A percentile compares a stretch with the other conserved stretches of the same genome.
Evolutionary conservation across 768 basidiomycete genomes (phyloP).

Genomic region (Boletus eberwhitei): DNA sequence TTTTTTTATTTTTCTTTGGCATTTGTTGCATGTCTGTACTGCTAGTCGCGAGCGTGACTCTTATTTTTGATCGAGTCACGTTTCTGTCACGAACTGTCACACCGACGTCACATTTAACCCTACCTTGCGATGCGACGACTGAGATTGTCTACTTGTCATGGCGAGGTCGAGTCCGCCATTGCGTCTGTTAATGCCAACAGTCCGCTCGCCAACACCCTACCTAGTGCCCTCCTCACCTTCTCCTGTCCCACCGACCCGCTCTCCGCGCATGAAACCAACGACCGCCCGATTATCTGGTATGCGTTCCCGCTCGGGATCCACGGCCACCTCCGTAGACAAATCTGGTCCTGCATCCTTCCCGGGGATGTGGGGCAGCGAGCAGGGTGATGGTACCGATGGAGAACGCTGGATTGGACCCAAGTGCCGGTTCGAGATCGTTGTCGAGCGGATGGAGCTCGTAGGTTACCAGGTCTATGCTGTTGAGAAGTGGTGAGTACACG

Average conservation of each 20-base stretch:
- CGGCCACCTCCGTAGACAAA: constrained; percentile 19
- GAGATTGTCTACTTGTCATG: constrained; percentile 10
- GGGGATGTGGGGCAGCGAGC: constrained; percentile 3
- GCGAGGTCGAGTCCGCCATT: constrained; percentile 13
- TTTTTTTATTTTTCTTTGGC: not conserved
- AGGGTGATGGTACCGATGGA: constrained; percentile 20
- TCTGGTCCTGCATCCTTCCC: constrained; percentile 6
- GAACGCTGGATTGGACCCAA: constrained; percentile 45
- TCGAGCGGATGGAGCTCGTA: constrained; percentile 42
- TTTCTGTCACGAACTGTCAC: constrained; percentile 12
- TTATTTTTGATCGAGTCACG: constrained; percentile 5
- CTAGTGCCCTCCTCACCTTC: constrained; percentile 7
- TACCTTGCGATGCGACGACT: not conserved
- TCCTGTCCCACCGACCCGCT: constrained; percentile 18
- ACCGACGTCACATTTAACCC: constrained; percentile 5
- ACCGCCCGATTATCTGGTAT: constrained; percentile 28
- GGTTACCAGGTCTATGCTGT: constrained; percentile 86
- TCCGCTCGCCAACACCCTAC: constrained; percentile 22
- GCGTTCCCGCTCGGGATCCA: constrained; percentile 34
- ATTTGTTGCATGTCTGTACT: not conserved
- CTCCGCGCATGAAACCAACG: constrained; percentile 23
- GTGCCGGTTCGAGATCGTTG: constrained; percentile 47
- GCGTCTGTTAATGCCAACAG: constrained; percentile 33
- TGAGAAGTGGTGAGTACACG: constrained; percentile 65
- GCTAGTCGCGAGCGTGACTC: constrained; percentile 1